Evolutionary conservation across 2,329 filamentous ascomycete genomes (phyloP).

Genomic region (Fusarium transvaalense): DNA sequence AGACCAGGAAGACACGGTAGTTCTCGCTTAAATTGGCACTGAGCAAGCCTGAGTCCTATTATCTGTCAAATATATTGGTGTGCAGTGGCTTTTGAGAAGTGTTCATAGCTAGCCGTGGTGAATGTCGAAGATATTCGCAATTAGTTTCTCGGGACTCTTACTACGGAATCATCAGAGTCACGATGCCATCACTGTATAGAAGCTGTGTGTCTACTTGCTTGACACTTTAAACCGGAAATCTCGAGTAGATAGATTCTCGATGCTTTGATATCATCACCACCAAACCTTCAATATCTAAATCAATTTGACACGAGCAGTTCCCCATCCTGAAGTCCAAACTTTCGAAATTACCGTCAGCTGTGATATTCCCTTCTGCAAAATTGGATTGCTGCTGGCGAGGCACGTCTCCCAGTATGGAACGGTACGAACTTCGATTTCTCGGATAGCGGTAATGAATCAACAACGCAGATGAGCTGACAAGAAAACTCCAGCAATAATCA

Average conservation of each 20-base stretch:
- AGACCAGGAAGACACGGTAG: too few species aligned
- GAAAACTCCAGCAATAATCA: background rate
- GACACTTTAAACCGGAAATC: background rate
- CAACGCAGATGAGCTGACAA: background rate
- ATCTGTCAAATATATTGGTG: slow-evolving; percentile 42
- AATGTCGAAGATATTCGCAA: slow-evolving; percentile 42
- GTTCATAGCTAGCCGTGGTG: slow-evolving; percentile 62
- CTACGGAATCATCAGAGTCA: background rate
- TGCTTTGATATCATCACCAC: background rate
- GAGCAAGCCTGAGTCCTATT: too few species aligned
- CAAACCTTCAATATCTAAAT: background rate
- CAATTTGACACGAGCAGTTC: background rate
- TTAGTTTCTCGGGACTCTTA: slow-evolving; percentile 3
- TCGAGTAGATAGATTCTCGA: background rate
- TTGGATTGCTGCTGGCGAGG: background rate
- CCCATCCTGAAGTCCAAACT: too few species aligned
- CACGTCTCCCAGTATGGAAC: background rate
- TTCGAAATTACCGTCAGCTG: background rate
- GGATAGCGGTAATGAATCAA: background rate
- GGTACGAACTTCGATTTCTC: background rate
- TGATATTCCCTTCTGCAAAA: background rate
- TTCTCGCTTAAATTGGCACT: too few species aligned
- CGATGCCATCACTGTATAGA: background rate
- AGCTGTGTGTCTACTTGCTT: background rate
- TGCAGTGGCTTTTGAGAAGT: slow-evolving; percentile 59